Base-by-base conservation (phyloP, 2,329 filamentous ascomycete species). In the Apiospora kogelbergensis region DNA sequence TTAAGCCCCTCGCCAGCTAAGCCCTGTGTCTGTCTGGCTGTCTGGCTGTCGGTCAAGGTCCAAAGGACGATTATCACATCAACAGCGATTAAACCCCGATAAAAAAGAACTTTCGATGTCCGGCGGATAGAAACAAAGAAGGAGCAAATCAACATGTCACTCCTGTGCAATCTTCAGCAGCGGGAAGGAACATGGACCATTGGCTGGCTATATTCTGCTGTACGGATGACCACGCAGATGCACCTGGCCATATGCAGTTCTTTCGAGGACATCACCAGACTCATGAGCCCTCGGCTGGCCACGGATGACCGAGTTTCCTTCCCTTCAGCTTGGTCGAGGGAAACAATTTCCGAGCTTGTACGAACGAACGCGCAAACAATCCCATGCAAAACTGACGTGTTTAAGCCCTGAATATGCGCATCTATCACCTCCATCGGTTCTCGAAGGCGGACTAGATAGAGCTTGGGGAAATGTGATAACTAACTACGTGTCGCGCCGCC, bases 131-230 rank as follows among this genome's bases (percentile, higher is more conserved):
- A 57, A 57, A 57, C 7, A 37, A 60, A n/a, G 17, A 60, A 30
- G 33, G 26, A 37, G 3, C 20, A 60, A 37, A 60, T 37, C n/a
- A 60, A 60, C 53, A 20, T 60, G 53, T 37, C 53, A 60, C 37
- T 60, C 53, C 20, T 37, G 53, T 60, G 53, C 30, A n/a, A 60
- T 30, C 53, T 37, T 20, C 6, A 60, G 9, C 30, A 60, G 53
- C 26, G 53, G 53, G 53, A 37, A 37, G 20, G 26, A 11, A 9
- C 26, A 37, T 60, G 6, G 5, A 9, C 3, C 33, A 60, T 60
- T 60, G 53, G 53, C 30, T 37, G 53, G 53, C 30, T 60, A 60
- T 60, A 60, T 60, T 17, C 53, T 30, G 53, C 53, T 60, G 53
- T 37, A 60, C 7, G 53, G 30, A 57, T 57, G 48, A 60, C 53